phyloP scores from a whole-genome alignment of 2,329 filamentous ascomycete genomes.

The Penicillium sp. region DNA sequence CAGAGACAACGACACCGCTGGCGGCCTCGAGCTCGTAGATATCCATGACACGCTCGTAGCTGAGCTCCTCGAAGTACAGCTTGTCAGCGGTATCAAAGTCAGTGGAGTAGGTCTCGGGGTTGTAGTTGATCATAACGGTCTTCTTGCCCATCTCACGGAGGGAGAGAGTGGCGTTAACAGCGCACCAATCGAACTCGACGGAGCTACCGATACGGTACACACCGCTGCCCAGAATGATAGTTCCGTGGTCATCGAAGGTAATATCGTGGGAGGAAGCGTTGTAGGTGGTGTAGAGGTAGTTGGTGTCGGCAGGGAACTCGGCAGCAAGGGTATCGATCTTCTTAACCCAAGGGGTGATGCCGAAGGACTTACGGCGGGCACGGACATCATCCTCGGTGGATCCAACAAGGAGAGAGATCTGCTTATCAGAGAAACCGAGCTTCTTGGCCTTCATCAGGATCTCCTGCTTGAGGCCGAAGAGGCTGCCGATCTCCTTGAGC shows the following conservation, averaged over 20 bases:
- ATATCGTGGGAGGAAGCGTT: conserved; percentile 94
- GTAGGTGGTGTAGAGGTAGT: conserved; percentile 97
- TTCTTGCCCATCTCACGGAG: conserved; percentile 87
- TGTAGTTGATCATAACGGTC: conserved; percentile 96
- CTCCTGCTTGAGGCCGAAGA: conserved; percentile 84
- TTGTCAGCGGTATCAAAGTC: conserved; percentile 89
- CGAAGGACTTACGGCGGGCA: conserved; percentile 77
- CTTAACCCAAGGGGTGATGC: conserved; percentile 94
- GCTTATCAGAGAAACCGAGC: conserved; percentile 93
- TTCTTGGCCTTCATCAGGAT: conserved; percentile 91
- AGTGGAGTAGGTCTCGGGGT: conserved; percentile 77
- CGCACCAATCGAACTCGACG: conserved; percentile 99
- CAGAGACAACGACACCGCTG: conserved; percentile 86
- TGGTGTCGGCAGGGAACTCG: conserved; percentile 91
- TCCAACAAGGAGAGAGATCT: conserved; percentile 84
- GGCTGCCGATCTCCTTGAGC: conserved; percentile 77
- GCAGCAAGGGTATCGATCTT: conserved; percentile 97
- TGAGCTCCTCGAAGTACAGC: conserved; percentile 95
- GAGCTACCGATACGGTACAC: conserved; percentile 98
- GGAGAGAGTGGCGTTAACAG: conserved; percentile 82
- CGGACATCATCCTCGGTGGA: conserved; percentile 88
- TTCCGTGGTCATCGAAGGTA: conserved; percentile 87
- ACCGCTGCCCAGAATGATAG: conserved; percentile 84
- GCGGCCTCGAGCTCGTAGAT: conserved; percentile 92
- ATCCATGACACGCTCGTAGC: conserved; percentile 97